Evolutionary conservation across 805 yeast genomes (phyloP), one percentile per base, ranked within the genome.

Genomic region (Starmerella potacharoeniae): DNA sequence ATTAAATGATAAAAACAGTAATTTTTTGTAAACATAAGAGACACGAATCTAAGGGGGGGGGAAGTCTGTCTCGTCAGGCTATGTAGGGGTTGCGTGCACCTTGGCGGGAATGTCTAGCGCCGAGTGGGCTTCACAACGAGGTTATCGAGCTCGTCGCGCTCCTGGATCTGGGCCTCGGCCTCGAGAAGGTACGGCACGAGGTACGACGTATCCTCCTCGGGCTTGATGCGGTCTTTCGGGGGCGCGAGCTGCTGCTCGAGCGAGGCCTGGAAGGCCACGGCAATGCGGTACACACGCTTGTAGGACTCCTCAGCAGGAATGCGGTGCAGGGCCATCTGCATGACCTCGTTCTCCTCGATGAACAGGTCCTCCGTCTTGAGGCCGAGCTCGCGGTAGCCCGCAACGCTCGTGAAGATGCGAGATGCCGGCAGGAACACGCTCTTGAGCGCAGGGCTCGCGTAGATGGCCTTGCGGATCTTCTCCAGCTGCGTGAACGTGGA

Each of bases 311-410:
- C 81, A 51, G 80, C 79, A 62, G 96, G 95, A 67, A 93, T 76
- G 79, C 98, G 87, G 60, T 79, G 72, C 59, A 93, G 75, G 54
- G 97, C 97, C 68, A 81, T 87, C 76, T 88, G 91, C 74, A 84
- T 79, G 54, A 81, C 74, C 66, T 90, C 90, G 70, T 76, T 84
- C 76, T 93, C 98, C 75, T 93, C 98, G 62, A 78, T 73, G 61
- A 91, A 70, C 67, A 91, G 74, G 72, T 93, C 98, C 69, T 91
- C 93, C 68, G 84, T 82, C 69, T 68, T 87, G 66, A 93, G 79
- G 54, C 98, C 98, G 75, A 93, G 73, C 72, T 89, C 81, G 78
- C 97, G 86, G 86, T 93, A 93, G 57, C 97, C 97, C 55, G 95
- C 77, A 62, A 78, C 77, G 62, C 82, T 75, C 63, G 79, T 75